Base-by-base conservation (phyloP, 2,329 filamentous ascomycete species). In the Acephala macrosclerotiorum region DNA sequence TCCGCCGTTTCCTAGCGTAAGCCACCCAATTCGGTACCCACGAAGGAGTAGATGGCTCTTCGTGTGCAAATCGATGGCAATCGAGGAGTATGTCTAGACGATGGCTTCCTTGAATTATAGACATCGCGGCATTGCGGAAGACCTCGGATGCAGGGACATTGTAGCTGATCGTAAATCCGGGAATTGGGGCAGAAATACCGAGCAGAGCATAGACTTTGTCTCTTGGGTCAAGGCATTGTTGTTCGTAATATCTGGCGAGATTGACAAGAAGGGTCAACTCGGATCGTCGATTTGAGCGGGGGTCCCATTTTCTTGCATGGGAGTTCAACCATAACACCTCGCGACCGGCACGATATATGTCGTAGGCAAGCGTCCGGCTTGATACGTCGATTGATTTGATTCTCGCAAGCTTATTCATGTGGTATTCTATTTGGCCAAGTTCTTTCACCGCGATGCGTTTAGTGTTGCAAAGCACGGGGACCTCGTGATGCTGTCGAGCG, bases 141-240 rank as follows among this genome's bases (percentile, higher is more conserved):
- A 60, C 56, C 7, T 64, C 62, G 2, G n/a, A 11, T 7, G 45
- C 57, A 2, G 62, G 20, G 22, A 47, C 40, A 8, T 29, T 42
- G 40, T 64, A 64, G 3, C 36, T 47, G 25, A 64, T 56, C 16
- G 42, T 16, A 35, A 60, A 35, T 26, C 55, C 42, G n/a, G 35
- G 42, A 26, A 60, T 42, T 26, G 33, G 42, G 14, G 16, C 14
- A 20, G 62, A 64, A 2, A 64, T 25, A 12, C 56, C 62, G 9
- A 64, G 56, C 20, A 64, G 40, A 33, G 45, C 62, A 18, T 64
- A 64, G 5, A 60, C 35, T 20, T 60, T 64, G 20, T 64, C 62
- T 47, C 57, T 49, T 35, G 40, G 55, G 25, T 64, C 62, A 14
- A 20, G 36, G 26, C 62, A 64, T n/a, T 25, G 2, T 47, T 55